These are phyloP conservation scores for Tricholoma sp. DNA, from an alignment of 768 basidiomycete species.

Conservation along the genomic window DNA sequence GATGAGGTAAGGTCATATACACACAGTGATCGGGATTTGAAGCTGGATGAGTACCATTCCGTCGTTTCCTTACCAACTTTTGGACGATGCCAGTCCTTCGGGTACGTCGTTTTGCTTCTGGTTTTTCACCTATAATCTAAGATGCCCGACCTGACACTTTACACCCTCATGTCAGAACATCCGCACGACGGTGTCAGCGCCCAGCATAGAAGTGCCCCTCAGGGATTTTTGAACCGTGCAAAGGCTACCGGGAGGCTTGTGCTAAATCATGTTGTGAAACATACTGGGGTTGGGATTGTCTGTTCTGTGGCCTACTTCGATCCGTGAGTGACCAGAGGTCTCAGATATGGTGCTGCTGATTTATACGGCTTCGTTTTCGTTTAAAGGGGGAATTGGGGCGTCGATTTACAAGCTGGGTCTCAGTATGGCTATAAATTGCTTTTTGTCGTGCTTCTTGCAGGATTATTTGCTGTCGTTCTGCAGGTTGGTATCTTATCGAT, in stretches of 20 bases:
- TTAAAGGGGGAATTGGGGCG: constrained; percentile 80
- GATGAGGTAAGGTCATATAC: background rate
- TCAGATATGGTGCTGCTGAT: background rate
- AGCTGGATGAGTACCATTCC: constrained; percentile 28
- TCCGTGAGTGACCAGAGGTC: constrained; percentile 48
- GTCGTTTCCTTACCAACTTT: constrained; percentile 30
- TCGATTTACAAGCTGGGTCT: constrained; percentile 85
- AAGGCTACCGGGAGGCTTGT: constrained; percentile 26
- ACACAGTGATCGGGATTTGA: constrained; percentile 10
- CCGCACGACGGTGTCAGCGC: constrained; percentile 1
- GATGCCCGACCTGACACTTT: constrained; percentile 9
- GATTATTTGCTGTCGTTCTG: constrained; percentile 76
- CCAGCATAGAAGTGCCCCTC: background rate
- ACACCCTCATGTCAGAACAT: constrained; percentile 23
- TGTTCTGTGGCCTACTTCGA: constrained; percentile 89
- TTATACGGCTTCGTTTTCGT: background rate
- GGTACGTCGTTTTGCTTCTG: constrained; percentile 31
- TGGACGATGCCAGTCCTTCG: constrained; percentile 26
- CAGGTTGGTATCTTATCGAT: constrained; percentile 44
- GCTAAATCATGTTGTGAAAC: constrained; percentile 52
- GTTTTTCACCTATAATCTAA: constrained; percentile 22
- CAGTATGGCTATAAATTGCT: constrained; percentile 82
- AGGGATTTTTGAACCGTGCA: constrained; percentile 18
- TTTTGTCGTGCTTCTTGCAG: constrained; percentile 80
- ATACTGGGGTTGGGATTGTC: constrained; percentile 80